Evolutionary conservation across 805 yeast species (phyloP).

Genomic region (Saturnispora quitensis): DNA sequence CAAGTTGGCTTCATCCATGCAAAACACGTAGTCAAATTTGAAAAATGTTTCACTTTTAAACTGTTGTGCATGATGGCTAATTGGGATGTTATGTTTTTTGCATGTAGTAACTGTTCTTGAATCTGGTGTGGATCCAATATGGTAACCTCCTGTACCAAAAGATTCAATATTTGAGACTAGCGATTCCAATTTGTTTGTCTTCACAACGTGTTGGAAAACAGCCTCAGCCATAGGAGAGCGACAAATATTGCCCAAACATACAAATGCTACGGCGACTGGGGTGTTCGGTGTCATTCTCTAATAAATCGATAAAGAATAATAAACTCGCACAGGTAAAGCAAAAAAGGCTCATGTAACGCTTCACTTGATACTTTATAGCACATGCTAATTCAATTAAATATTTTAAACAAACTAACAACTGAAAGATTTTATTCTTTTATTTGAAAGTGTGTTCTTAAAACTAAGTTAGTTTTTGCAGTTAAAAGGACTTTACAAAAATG

Average conservation of each 20-base stretch:
- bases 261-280: constrained; percentile 56
- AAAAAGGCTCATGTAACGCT: background rate
- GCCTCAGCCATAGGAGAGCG: constrained; percentile 99
- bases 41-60: constrained; percentile 42
- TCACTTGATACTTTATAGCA: background rate
- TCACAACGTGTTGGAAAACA: constrained; percentile 60
- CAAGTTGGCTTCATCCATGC: constrained; percentile 60
- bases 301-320: background rate
- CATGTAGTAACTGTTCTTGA: constrained; percentile 62
- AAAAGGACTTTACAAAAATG: too few relatives aligned
- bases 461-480: too few relatives aligned
- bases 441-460: too few relatives aligned
- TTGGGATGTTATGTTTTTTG: constrained; percentile 59
- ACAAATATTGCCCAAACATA: constrained; percentile 86
- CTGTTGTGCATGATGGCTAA: constrained; percentile 68
- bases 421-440: too few relatives aligned
- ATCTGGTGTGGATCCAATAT: constrained; percentile 78
- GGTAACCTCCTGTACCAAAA: constrained; percentile 83
- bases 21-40: constrained; percentile 58
- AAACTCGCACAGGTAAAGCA: background rate
- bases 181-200: constrained; percentile 35
- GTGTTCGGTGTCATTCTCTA: background rate
- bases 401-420: too few relatives aligned
- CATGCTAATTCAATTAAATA: background rate
- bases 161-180: constrained; percentile 62